Conservation (phyloP, 1,284 basidiomycete species). For the Austroboletus niveus region DNA sequence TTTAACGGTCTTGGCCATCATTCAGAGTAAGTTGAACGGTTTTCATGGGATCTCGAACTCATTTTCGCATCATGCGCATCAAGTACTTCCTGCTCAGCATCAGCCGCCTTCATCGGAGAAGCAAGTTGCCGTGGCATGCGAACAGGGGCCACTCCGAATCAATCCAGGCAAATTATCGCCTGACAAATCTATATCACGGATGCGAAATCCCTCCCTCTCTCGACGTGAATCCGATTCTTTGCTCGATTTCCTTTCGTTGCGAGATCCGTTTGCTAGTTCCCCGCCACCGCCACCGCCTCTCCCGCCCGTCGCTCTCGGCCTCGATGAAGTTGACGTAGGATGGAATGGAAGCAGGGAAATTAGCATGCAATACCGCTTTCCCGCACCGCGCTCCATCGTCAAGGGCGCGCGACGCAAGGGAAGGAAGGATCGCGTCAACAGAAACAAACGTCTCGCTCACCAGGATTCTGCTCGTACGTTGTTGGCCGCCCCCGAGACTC, state of each 20-base stretch:
- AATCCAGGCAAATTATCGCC: background rate
- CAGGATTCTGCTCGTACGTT: conserved; percentile 28
- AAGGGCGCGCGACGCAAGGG: conserved; percentile 22
- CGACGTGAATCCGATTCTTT: conserved; percentile 28
- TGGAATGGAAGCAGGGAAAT: conserved; percentile 26
- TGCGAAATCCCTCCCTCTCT: conserved; percentile 22
- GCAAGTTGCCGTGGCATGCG: background rate
- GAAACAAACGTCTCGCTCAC: conserved; percentile 24
- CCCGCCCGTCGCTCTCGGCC: conserved; percentile 24
- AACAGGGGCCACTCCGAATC: conserved; percentile 1
- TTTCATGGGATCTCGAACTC: background rate
- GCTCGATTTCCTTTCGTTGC: conserved; percentile 34
- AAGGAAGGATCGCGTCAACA: conserved; percentile 13
- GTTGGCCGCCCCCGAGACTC: conserved; percentile 23
- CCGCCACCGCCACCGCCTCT: conserved; percentile 33
- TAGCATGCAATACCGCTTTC: conserved; percentile 31
- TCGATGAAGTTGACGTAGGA: conserved; percentile 29
- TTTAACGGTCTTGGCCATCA: conserved; percentile 12
- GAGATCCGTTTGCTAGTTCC: conserved; percentile 33
- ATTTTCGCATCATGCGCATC: conserved; percentile 2
- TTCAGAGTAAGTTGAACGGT: conserved; percentile 24
- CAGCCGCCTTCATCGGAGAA: conserved; percentile 7
- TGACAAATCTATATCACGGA: conserved; percentile 2
- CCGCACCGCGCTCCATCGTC: conserved; percentile 30
- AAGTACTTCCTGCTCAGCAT: conserved; percentile 22